Evolutionary conservation across 768 basidiomycete species (phyloP).

Genomic region (Mycena vitilis): DNA sequence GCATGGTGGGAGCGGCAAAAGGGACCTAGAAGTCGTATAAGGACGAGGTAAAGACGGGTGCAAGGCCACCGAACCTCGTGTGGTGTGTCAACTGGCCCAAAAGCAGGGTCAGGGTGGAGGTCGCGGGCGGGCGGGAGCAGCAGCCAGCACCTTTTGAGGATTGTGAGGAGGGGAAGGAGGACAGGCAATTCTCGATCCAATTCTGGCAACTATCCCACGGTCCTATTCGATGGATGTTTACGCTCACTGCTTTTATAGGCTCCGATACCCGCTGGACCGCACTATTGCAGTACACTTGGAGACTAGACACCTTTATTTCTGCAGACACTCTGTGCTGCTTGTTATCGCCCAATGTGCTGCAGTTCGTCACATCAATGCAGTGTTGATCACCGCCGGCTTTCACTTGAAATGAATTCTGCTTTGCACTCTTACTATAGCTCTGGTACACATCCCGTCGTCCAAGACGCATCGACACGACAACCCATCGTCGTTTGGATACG

Average conservation of each 20-base stretch:
- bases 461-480: too few relatives aligned
- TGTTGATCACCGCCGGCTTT: too few relatives aligned
- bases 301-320: background rate
- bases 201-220: conserved; percentile 7
- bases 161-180: background rate
- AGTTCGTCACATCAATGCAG: too few relatives aligned
- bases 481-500: too few relatives aligned
- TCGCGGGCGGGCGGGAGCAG: conserved; percentile 13
- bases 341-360: too few relatives aligned
- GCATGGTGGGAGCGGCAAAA: conserved; percentile 56
- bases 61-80: background rate
- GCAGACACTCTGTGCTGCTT: too few relatives aligned
- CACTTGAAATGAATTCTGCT: too few relatives aligned
- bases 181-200: conserved; percentile 4
- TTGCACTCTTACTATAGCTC: too few relatives aligned
- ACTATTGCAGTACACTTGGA: background rate
- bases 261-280: background rate
- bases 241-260: too few relatives aligned
- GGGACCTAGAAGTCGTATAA: background rate
- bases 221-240: background rate
- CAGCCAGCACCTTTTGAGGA: conserved; percentile 18
- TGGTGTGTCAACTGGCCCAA: conserved; percentile 28
- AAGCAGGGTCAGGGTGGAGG: conserved; percentile 14
- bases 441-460: too few relatives aligned
- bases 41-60: conserved; percentile 17